These are phyloP conservation scores for Taiozyma onychis DNA, from an alignment of 1,139 yeast species.

Conservation along the genomic window DNA sequence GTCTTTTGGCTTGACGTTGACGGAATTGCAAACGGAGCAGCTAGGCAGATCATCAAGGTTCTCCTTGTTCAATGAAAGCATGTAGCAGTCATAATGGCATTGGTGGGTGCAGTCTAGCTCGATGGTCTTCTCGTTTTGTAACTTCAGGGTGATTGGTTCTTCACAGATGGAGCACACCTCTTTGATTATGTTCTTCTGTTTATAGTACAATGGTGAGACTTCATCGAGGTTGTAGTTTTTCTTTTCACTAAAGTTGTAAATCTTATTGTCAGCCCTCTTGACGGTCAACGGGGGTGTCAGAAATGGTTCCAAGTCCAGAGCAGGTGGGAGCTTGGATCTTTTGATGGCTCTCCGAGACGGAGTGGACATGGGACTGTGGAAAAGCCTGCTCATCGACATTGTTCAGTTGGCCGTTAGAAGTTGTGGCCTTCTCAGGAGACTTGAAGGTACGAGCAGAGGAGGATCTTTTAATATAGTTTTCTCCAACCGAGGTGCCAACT, in stretches of 20 bases:
- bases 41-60: conserved; percentile 11
- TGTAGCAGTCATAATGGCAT: conserved; percentile 25
- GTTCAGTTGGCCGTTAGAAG: not conserved
- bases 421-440: not conserved
- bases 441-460: not conserved
- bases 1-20: conserved; percentile 20
- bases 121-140: conserved; percentile 29
- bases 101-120: conserved; percentile 28
- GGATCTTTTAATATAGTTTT: no score
- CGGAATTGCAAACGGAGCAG: conserved; percentile 24
- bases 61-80: conserved; percentile 11
- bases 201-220: not conserved
- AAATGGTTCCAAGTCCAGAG: conserved; percentile 16
- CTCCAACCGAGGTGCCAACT: no score
- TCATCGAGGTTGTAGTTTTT: not conserved
- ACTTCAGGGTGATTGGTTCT: conserved; percentile 27
- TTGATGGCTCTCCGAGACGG: conserved; percentile 8
- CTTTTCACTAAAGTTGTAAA: conserved; percentile 1
- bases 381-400: not conserved
- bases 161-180: conserved; percentile 31
- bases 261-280: conserved; percentile 2
- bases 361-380: not conserved
- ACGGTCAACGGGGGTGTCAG: conserved; percentile 22
- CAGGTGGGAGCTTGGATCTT: conserved; percentile 20
- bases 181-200: conserved; percentile 21